A percentile compares a stretch with the other conserved stretches of the same genome.
These are phyloP conservation scores for Combretum micranthum DNA, from an alignment of 345 rosid species.

Conservation along the genomic window DNA sequence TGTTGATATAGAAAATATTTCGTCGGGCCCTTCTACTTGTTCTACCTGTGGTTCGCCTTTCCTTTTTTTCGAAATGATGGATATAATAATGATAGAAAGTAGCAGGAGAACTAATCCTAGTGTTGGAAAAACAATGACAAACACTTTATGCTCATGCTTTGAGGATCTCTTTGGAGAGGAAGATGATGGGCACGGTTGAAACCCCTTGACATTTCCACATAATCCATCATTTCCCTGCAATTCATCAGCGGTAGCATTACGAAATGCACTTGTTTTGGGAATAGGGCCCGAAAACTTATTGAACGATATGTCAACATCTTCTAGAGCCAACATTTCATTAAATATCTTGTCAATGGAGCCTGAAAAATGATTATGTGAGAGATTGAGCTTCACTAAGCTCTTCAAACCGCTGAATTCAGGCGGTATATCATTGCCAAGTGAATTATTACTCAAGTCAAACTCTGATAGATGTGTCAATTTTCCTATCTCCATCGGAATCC, in stretches of 20 bases:
- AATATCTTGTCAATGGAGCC: conserved; percentile 16
- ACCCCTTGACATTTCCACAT: conserved; percentile 12
- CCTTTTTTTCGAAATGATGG: background rate
- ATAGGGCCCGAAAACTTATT: conserved; percentile 22
- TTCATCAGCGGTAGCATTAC: background rate
- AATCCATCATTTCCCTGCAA: conserved; percentile 9
- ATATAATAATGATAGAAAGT: background rate
- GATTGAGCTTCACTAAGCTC: conserved; percentile 12
- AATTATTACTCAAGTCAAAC: background rate
- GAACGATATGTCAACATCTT: conserved; percentile 11
- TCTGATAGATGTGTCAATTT: background rate
- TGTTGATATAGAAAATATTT: conserved; percentile 3
- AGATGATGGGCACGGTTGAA: conserved; percentile 5
- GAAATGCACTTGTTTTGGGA: conserved; percentile 19
- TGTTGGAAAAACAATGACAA: conserved; percentile 1
- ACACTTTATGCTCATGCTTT: background rate
- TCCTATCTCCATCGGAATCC: conserved; percentile 15
- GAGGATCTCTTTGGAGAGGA: background rate
- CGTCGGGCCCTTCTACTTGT: too few species aligned
- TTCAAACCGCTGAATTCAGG: background rate
- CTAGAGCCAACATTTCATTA: background rate
- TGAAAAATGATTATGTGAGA: conserved; percentile 19
- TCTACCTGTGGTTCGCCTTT: background rate
- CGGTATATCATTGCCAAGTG: conserved; percentile 18
- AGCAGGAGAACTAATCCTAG: conserved; percentile 1